Conservation (phyloP, 176 grass and related monocot species). For the Oryza punctata region DNA sequence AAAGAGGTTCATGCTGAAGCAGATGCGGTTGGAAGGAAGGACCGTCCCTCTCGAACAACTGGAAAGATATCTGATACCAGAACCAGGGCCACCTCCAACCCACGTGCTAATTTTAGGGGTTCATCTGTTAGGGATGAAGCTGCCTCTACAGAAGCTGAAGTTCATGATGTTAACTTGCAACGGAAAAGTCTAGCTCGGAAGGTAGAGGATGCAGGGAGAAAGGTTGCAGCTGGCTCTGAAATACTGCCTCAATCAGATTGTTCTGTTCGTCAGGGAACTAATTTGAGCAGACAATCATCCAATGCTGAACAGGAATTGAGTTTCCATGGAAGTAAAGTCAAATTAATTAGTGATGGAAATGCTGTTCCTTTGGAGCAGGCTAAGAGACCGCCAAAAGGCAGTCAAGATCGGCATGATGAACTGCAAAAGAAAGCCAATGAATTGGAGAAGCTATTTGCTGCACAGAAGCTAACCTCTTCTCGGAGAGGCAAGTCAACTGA, state of each 20-base stretch:
- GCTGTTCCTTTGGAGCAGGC: conserved; percentile 33
- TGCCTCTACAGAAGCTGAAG: conserved; percentile 42
- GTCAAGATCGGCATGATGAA: conserved; percentile 75
- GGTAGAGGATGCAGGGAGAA: conserved; percentile 47
- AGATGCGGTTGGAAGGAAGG: conserved; percentile 39
- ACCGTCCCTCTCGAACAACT: conserved; percentile 40
- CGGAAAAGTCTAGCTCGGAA: conserved; percentile 45
- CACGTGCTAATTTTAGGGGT: conserved; percentile 38
- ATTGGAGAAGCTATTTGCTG: conserved; percentile 91
- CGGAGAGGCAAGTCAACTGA: conserved; percentile 65
- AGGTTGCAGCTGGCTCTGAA: conserved; percentile 41
- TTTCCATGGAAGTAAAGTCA: conserved; percentile 38
- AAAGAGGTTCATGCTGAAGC: conserved; percentile 45
- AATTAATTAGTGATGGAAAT: conserved; percentile 39
- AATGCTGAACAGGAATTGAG: conserved; percentile 44
- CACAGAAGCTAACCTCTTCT: conserved; percentile 73
- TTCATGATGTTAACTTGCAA: conserved; percentile 38
- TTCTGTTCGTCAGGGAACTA: conserved; percentile 41
- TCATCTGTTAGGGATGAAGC: conserved; percentile 45
- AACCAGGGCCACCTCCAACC: conserved; percentile 51
- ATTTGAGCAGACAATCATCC: conserved; percentile 51
- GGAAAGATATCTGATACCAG: conserved; percentile 53
- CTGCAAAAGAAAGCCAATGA: conserved; percentile 89
- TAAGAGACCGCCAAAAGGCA: conserved; percentile 64
- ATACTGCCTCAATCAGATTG: conserved; percentile 38